phyloP scores from a whole-genome alignment of 148 eudicot species.

The Tetragonia tetragonoides region DNA sequence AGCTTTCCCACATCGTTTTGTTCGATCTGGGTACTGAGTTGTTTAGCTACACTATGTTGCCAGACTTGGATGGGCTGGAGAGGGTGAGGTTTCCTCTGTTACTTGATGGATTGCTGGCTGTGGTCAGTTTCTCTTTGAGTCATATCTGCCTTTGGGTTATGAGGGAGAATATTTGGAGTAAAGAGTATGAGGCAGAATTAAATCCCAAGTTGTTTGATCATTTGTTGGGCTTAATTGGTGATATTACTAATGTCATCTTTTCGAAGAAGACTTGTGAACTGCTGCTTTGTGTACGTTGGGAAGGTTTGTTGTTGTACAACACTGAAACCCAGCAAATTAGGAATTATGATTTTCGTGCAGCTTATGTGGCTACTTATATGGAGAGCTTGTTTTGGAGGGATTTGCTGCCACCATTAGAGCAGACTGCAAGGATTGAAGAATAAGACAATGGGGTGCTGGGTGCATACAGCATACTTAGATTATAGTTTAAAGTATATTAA shows the following conservation, averaged over 20 bases:
- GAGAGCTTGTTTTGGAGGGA: slow-evolving; percentile 6
- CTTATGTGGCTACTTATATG: neutral
- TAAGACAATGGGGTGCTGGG: no score
- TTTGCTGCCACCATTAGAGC: neutral
- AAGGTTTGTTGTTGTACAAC: slow-evolving; percentile 4
- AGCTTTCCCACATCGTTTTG: neutral
- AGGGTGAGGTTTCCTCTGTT: neutral
- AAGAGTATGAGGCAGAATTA: neutral
- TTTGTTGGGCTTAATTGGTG: neutral
- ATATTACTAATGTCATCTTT: neutral
- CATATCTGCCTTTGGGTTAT: neutral
- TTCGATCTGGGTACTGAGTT: slow-evolving; percentile 12
- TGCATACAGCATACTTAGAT: no score
- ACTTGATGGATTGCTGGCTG: neutral
- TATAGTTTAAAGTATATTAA: no score
- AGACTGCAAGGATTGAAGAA: neutral
- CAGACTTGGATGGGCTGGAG: neutral
- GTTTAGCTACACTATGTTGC: slow-evolving; percentile 11
- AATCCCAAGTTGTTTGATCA: neutral
- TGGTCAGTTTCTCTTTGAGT: neutral
- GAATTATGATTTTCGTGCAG: neutral
- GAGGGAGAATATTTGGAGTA: neutral
- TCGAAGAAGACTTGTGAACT: neutral
- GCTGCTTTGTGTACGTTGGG: neutral
- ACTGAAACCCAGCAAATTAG: neutral